Conservation (phyloP, 2,329 filamentous ascomycete species). For the Pseudocercospora vitis region DNA sequence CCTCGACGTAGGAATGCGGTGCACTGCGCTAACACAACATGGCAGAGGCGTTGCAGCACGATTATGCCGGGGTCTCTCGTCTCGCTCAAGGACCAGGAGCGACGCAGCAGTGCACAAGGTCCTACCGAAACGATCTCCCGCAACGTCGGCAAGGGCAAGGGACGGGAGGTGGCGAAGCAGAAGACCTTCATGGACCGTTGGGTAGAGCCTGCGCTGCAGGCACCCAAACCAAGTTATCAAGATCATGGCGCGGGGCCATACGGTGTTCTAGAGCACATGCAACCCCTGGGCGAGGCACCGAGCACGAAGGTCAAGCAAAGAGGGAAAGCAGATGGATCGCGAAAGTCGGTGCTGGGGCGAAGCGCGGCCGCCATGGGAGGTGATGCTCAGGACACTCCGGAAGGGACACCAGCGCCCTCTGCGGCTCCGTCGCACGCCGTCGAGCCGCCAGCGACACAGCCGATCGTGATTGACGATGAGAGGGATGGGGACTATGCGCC, state of each 20-base stretch:
- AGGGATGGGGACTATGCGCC: constrained; percentile 50
- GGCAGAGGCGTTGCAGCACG: constrained; percentile 18
- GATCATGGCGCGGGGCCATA: constrained; percentile 70
- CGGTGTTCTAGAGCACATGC: constrained; percentile 81
- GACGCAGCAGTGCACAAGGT: constrained; percentile 16
- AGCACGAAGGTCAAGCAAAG: constrained; percentile 60
- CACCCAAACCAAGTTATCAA: constrained; percentile 67
- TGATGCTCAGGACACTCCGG: constrained; percentile 49
- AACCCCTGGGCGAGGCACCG: constrained; percentile 72
- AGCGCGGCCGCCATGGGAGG: constrained; percentile 43
- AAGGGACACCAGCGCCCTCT: constrained; percentile 36
- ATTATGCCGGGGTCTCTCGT: constrained; percentile 4
- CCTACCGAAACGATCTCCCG: constrained; percentile 12
- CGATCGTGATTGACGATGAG: constrained; percentile 44
- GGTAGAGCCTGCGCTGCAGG: constrained; percentile 59
- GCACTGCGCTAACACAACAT: constrained; percentile 16
- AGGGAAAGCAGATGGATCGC: constrained; percentile 48
- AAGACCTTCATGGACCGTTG: constrained; percentile 38
- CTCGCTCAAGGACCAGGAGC: constrained; percentile 4
- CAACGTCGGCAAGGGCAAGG: constrained; percentile 42
- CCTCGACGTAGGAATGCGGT: background rate
- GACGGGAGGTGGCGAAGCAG: constrained; percentile 37
- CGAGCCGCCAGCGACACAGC: constrained; percentile 39
- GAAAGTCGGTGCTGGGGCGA: constrained; percentile 44
- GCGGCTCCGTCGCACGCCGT: constrained; percentile 35